Evolutionary conservation across 1,284 basidiomycete species (phyloP), one percentile per base, ranked within the genome.

Genomic region (Termitomyces sp.): DNA sequence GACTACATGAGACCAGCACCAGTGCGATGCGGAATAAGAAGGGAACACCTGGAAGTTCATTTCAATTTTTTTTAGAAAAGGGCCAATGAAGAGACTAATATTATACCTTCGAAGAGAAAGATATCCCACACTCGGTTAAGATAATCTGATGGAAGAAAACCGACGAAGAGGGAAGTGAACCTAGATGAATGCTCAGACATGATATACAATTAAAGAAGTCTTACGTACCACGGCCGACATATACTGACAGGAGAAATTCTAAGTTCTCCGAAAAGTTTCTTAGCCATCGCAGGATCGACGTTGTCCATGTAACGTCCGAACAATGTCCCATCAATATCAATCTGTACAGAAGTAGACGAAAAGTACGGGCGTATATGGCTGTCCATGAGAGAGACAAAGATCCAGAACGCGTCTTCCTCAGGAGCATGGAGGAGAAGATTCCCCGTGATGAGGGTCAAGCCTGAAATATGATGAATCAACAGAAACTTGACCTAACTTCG

Each of bases 381-480:
- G 57, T 91, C 86, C 88, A 91, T 91, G 57, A 91, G 71, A 1
- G 87, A 88, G 8, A 91, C 79, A 62, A 97, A 88, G 3, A 91
- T 92, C 92, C 91, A 97, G 66, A 97, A 97, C 0, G 91, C 89
- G 57, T 96, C 91, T 67, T 97, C 93, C 56, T 93, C 89, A 0
- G 88, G 91, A 1, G 90, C 84, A 54, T 93, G 86, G 26, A 91
- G 74, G 0, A 97, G 70, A 24, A 96, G 71, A 51, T 91, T 83
- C 0, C 89, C 92, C 9, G 85, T 84, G 46, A 97, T 81, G 14
- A 84, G 71, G 3, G 86, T 83, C 54, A 97, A 75, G 8, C 88
- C 91, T 86, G 62, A 16, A 44, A 33, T 5, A 19, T 41, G 3
- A 44, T 54, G 45, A 55, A 40, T 19, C 16, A 34, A 10, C 34